phyloP scores from a whole-genome alignment of 23 red algal species.

The Porphyridium purpureum region DNA sequence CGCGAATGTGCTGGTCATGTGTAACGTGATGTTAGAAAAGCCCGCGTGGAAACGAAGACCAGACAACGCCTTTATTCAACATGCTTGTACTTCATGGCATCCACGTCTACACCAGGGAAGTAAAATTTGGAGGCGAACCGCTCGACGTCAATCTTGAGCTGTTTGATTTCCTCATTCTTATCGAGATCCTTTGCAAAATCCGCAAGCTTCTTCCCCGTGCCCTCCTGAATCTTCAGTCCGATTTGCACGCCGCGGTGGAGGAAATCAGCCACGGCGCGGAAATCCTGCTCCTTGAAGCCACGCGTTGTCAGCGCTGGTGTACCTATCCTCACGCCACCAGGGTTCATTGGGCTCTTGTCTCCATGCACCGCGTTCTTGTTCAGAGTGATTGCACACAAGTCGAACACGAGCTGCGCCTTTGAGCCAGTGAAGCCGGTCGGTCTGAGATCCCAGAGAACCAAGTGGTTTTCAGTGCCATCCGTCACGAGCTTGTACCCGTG shows the following conservation, averaged over 20 bases:
- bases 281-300: conserved; percentile 56
- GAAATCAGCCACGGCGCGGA: conserved; percentile 64
- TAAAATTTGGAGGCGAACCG: conserved; percentile 4
- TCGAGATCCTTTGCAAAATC: conserved; percentile 62
- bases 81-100: conserved; percentile 1
- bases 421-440: conserved; percentile 47
- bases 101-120: conserved; percentile 8
- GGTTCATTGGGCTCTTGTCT: conserved; percentile 70
- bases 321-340: conserved; percentile 87
- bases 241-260: conserved; percentile 58
- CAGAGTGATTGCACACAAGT: conserved; percentile 76
- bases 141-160: conserved; percentile 43
- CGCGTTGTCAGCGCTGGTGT: conserved; percentile 87
- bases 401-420: conserved; percentile 88
- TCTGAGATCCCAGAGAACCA: conserved; percentile 91
- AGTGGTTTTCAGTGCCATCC: conserved; percentile 97
- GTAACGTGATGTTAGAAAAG: no score
- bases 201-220: conserved; percentile 80
- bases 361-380: conserved; percentile 98
- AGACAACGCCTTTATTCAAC: no score
- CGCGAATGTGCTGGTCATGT: no score
- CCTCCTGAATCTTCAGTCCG: conserved; percentile 45
- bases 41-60: no score
- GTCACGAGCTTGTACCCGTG: conserved; percentile 81
- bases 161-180: conserved; percentile 30